Conservation (phyloP, 371 early-diverging fungal species). For the Syncephalastrum contaminatum region DNA sequence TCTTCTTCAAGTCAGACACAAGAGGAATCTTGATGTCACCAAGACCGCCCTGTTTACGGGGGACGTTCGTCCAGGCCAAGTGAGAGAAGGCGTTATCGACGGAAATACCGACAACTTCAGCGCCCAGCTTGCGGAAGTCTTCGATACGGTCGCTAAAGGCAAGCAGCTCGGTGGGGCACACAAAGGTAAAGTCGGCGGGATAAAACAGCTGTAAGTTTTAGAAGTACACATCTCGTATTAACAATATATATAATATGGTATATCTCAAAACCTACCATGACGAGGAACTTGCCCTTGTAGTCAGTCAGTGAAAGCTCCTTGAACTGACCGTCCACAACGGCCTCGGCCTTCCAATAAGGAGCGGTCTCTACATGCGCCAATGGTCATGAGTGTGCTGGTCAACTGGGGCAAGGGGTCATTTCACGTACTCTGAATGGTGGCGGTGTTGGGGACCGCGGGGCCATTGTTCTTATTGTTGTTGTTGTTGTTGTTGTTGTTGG, state of each 20-base stretch:
- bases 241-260: background rate
- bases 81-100: slow-evolving; percentile 65
- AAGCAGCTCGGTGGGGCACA: slow-evolving; percentile 70
- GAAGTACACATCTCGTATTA: no score
- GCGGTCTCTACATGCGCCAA: slow-evolving; percentile 62
- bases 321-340: slow-evolving; percentile 72
- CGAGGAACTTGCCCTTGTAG: slow-evolving; percentile 76
- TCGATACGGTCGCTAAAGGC: slow-evolving; percentile 62
- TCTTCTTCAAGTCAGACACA: slow-evolving; percentile 83
- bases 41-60: slow-evolving; percentile 82
- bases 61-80: slow-evolving; percentile 58
- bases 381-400: no score
- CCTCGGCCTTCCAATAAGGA: slow-evolving; percentile 71
- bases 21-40: slow-evolving; percentile 80
- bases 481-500: no score
- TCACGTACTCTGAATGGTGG: no score
- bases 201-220: slow-evolving; percentile 21
- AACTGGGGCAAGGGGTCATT: no score
- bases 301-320: slow-evolving; percentile 75
- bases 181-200: slow-evolving; percentile 53
- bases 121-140: slow-evolving; percentile 66
- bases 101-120: slow-evolving; percentile 81
- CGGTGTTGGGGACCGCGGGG: no score
- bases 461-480: no score
- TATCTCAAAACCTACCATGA: slow-evolving; percentile 29